Conservation (phyloP, 352 stramenopile genomes). For the Pseudoperonospora humuli region DNA sequence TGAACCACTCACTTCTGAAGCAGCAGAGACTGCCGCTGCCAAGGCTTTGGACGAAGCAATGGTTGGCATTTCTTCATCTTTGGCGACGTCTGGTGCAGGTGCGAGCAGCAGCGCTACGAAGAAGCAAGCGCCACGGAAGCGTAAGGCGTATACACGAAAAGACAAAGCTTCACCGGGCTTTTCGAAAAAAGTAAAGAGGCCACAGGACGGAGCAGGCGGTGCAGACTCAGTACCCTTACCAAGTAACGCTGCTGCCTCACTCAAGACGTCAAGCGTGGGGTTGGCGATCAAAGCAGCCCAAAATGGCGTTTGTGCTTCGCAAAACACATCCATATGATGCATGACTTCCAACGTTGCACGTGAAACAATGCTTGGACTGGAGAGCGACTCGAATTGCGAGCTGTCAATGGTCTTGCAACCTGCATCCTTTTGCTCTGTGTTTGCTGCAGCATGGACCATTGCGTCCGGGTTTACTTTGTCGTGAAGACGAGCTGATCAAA, state of each 20-base stretch:
- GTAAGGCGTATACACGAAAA: constrained; percentile 56
- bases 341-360: neutral
- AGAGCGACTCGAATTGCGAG: constrained; percentile 1
- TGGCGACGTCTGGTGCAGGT: constrained; percentile 9
- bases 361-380: constrained; percentile 13
- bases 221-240: constrained; percentile 3
- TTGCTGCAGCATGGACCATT: constrained; percentile 11
- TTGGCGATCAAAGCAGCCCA: neutral
- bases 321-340: constrained; percentile 14
- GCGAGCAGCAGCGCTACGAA: constrained; percentile 3
- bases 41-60: constrained; percentile 38
- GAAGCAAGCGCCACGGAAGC: constrained; percentile 51
- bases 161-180: constrained; percentile 33
- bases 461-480: constrained; percentile 7
- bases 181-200: constrained; percentile 46
- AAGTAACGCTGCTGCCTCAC: neutral
- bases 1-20: constrained; percentile 18
- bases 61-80: constrained; percentile 21
- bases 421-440: neutral
- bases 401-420: neutral
- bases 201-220: constrained; percentile 1
- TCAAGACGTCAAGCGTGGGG: neutral
- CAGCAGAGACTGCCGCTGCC: constrained; percentile 21
- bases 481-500: neutral
- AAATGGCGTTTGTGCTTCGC: neutral